phyloP scores from a whole-genome alignment of 2,329 filamentous ascomycete genomes.

The Verticillium zaregamsianum region DNA sequence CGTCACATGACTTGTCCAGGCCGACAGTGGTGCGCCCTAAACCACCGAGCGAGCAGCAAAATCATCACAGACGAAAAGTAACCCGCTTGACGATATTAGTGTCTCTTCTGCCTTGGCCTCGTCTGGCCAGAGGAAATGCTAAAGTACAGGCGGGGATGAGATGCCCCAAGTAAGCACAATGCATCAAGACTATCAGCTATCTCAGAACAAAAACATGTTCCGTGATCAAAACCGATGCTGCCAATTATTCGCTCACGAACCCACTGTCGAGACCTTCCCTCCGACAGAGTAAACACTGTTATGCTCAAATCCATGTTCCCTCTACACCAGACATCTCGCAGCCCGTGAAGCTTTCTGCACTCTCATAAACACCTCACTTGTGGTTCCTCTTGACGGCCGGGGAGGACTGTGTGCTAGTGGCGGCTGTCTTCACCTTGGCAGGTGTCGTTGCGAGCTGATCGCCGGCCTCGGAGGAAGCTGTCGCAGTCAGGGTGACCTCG shows the following conservation, averaged over 20 bases:
- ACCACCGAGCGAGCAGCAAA: neutral
- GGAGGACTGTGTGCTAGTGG: conserved; percentile 44
- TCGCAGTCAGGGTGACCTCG: conserved; percentile 11
- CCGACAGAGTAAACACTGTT: conserved; percentile 12
- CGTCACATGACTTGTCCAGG: too few relatives aligned
- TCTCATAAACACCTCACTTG: conserved; percentile 5
- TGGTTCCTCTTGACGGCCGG: conserved; percentile 36
- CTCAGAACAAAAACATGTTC: conserved; percentile 32
- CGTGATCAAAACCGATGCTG: conserved; percentile 18
- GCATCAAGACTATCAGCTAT: conserved; percentile 27
- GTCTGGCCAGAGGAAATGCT: conserved; percentile 24
- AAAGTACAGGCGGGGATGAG: conserved; percentile 35
- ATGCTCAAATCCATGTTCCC: neutral
- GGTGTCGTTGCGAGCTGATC: conserved; percentile 53
- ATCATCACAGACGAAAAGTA: neutral
- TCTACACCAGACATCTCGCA: neutral
- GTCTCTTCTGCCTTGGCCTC: conserved; percentile 17
- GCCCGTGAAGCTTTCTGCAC: neutral
- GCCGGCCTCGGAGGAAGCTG: conserved; percentile 41
- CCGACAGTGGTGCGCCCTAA: too few relatives aligned
- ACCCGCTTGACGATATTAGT: conserved; percentile 2
- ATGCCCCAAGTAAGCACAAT: conserved; percentile 23
- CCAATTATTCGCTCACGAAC: conserved; percentile 6
- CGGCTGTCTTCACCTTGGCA: conserved; percentile 41
- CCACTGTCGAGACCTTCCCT: conserved; percentile 7